A percentile compares a stretch with the other conserved stretches of the same genome.
phyloP scores from a whole-genome alignment of 202 grass and related monocot genomes.

The Brachypodium distachyon region DNA sequence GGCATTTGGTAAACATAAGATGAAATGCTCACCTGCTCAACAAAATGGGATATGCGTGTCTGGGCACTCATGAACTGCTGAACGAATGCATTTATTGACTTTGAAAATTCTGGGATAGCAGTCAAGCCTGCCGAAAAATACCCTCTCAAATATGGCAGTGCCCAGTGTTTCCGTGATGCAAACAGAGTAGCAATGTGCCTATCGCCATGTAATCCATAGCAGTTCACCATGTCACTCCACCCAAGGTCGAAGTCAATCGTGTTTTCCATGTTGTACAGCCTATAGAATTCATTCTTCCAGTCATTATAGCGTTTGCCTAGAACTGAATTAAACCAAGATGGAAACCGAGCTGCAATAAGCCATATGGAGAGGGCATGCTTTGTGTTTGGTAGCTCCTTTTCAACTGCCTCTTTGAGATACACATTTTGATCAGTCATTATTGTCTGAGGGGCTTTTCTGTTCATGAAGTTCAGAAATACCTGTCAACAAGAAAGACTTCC shows the following conservation, averaged over 20 bases:
- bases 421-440: slow-evolving; percentile 65
- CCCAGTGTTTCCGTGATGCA: slow-evolving; percentile 44
- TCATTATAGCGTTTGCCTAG: slow-evolving; percentile 42
- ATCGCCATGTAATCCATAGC: slow-evolving; percentile 53
- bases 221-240: slow-evolving; percentile 55
- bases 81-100: slow-evolving; percentile 55
- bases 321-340: slow-evolving; percentile 55
- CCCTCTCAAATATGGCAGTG: slow-evolving; percentile 48
- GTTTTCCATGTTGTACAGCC: slow-evolving; percentile 49
- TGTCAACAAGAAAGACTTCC: slow-evolving; percentile 24
- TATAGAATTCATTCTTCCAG: slow-evolving; percentile 54
- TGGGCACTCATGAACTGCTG: slow-evolving; percentile 44
- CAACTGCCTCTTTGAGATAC: slow-evolving; percentile 52
- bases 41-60: slow-evolving; percentile 39
- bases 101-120: slow-evolving; percentile 21
- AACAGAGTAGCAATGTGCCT: slow-evolving; percentile 46
- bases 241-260: slow-evolving; percentile 48
- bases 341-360: slow-evolving; percentile 39
- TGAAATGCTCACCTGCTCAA: slow-evolving; percentile 43
- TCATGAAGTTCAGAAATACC: slow-evolving; percentile 78
- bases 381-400: slow-evolving; percentile 51
- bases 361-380: slow-evolving; percentile 60
- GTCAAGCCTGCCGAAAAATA: slow-evolving; percentile 44
- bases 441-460: slow-evolving; percentile 51
- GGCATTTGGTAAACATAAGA: neutral